Conservation (phyloP, 371 early-diverging fungal genomes). For the Fennellomyces sp. region DNA sequence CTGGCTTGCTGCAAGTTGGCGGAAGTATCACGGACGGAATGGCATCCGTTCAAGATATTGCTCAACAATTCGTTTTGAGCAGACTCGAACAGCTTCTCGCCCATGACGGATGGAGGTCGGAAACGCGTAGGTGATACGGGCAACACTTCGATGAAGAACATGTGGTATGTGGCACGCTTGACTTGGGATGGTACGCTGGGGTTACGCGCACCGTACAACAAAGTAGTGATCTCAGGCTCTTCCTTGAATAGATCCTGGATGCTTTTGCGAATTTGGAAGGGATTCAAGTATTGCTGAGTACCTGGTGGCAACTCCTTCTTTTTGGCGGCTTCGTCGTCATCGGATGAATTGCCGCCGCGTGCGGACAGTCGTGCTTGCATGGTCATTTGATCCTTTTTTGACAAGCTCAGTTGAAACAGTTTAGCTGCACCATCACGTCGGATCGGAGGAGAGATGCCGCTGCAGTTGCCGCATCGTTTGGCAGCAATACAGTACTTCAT, state of each 20-base stretch:
- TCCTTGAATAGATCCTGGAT: constrained; percentile 75
- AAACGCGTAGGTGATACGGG: constrained; percentile 96
- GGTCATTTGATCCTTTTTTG: constrained; percentile 65
- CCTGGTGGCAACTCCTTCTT: constrained; percentile 30
- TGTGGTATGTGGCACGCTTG: constrained; percentile 64
- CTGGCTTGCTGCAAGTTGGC: constrained; percentile 37
- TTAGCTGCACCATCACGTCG: constrained; percentile 88
- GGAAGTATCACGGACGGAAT: constrained; percentile 66
- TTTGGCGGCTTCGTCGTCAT: constrained; percentile 18
- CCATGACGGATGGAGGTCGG: constrained; percentile 93
- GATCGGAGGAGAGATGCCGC: constrained; percentile 77
- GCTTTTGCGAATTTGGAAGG: constrained; percentile 80
- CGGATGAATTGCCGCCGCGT: constrained; percentile 20
- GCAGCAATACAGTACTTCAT: constrained; percentile 57
- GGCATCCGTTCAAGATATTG: constrained; percentile 84
- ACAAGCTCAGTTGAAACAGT: constrained; percentile 82
- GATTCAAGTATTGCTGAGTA: constrained; percentile 69
- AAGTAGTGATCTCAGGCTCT: constrained; percentile 73
- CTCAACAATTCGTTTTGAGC: constrained; percentile 91
- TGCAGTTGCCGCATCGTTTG: constrained; percentile 82
- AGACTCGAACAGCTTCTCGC: constrained; percentile 91
- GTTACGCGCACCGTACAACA: constrained; percentile 79
- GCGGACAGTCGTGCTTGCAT: constrained; percentile 73
- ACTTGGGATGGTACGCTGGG: constrained; percentile 48
- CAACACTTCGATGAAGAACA: constrained; percentile 96